Evolutionary conservation across 2,329 filamentous ascomycete species (phyloP), one percentile per base, ranked within the genome.

Genomic region (Colletotrichum sublineola): DNA sequence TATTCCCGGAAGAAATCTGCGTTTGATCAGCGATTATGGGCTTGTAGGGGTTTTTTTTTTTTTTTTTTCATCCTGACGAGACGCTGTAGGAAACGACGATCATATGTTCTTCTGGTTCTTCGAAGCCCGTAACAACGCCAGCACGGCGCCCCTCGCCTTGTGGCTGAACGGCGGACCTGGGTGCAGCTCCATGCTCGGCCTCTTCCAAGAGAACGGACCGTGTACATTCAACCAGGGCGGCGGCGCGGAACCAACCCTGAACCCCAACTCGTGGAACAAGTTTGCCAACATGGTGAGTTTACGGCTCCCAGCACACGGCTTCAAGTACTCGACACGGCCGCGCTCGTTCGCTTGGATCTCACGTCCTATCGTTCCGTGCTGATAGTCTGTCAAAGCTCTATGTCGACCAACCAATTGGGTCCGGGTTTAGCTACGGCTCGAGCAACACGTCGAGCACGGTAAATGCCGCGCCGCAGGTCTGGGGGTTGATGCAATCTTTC

Each of bases 401-500:
- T 3, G 72, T 76, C 4, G 75, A 63, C 60, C 69, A 69, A 72
- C 73, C 71, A 50, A 75, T 76, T 60, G 80, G 78, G 40, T 79
- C 76, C 5, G 81, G 81, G 15, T 83, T 83, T 69, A 76, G 36
- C 68, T 74, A 74, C 61, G 69, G 74, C 36, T 79, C 75, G 7
- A 75, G 78, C 48, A 74, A 74, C 20, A 80, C 82, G 38, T 82
- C 80, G 4, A 84, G 82, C 36, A 87, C 86, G 4, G 80, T 81
- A 12, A 83, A 81, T 3, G 85, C 86, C 12, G 85, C 86, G 4
- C 82, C 82, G 0, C 83, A 82, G 61, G 83, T 90, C n/a, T 90
- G 88, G 88, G 84, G 82, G 3, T 80, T 90, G n/a, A 78, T 89
- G 60, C 88, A 90, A 77, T 85, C 85, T 1, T 93, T 91, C 84